Evolutionary conservation across 2,329 filamentous ascomycete genomes (phyloP).

Genomic region (Microcyclospora tardicrescens): DNA sequence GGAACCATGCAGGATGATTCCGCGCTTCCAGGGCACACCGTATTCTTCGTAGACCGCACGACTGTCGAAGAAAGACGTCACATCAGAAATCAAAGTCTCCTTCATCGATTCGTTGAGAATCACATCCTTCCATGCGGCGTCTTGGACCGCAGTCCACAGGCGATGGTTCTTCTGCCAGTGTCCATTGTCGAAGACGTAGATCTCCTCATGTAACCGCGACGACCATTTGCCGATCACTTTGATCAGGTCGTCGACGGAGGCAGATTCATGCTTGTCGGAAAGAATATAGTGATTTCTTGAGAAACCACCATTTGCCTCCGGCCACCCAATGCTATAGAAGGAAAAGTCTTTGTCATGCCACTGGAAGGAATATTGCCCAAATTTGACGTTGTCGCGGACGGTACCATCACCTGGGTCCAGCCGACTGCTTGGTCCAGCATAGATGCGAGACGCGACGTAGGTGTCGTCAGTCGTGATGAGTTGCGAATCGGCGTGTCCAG

Average conservation of each 20-base stretch:
- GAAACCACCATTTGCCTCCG: conserved; percentile 8
- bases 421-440: conserved; percentile 23
- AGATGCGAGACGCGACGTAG: conserved; percentile 22
- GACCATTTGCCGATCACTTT: conserved; percentile 20
- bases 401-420: conserved; percentile 23
- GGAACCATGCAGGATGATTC: conserved; percentile 53
- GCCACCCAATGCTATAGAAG: conserved; percentile 27
- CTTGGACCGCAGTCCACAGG: conserved; percentile 43
- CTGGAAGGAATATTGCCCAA: conserved; percentile 30
- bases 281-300: conserved; percentile 9
- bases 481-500: conserved; percentile 26
- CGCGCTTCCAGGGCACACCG: conserved; percentile 56
- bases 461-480: conserved; percentile 24
- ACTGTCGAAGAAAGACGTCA: conserved; percentile 48
- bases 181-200: conserved; percentile 51
- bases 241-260: conserved; percentile 22
- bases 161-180: conserved; percentile 48
- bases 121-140: conserved; percentile 48
- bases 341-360: conserved; percentile 26
- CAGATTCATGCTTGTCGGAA: conserved; percentile 13
- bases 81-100: conserved; percentile 46
- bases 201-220: conserved; percentile 40
- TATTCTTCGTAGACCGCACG: conserved; percentile 44
- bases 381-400: conserved; percentile 24
- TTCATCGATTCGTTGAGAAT: conserved; percentile 53